Base-by-base conservation (phyloP, 225 moss, liverwort and hornwort genomes). In the Sphagnum contortum region DNA sequence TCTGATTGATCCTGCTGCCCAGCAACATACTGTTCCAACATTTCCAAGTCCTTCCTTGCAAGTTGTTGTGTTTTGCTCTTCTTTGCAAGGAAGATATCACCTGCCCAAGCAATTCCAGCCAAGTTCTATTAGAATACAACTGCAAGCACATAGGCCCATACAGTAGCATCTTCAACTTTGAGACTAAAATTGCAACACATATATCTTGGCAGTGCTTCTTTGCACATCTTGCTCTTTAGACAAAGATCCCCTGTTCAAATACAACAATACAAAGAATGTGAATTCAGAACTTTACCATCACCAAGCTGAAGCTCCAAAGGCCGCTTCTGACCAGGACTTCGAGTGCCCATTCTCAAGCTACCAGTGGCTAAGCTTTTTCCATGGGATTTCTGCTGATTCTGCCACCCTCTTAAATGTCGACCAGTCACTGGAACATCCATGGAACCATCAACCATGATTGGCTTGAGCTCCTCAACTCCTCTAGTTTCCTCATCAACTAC, bases 1-100 rank as follows among this genome's bases (percentile, higher is more conserved):
- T 72, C 76, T 6, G 57, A 7, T 2, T 45, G 11, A 12, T 64
- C 77, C 4, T 49, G 71, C 61, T 76, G 76, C 49, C 76, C 72
- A 29, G 83, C 83, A 48, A 71, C 71, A 59, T 67, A 85, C 49
- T 68, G 78, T 71, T 85, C 85, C 60, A 81, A 76, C 74, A 85
- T 85, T 79, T 81, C 81, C 62, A 85, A 70, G 72, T 85, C 85
- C 58, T 71, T 85, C 65, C 74, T 70, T 66, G 85, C 85, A 66
- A 81, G 63, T 48, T 81, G 77, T 48, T 76, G 71, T 51, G 76
- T 74, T 67, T 81, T 81, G 4, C 73, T 76, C 61, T 78, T 85
- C 65, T 79, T 79, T 44, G 64, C 63, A 8, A 70, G 57, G 4
- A 74, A 48, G 48, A 68, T 49, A 60, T 79, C 81, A 68, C 64